phyloP scores from a whole-genome alignment of 805 yeast species.

The Metschnikowia shivogae region DNA sequence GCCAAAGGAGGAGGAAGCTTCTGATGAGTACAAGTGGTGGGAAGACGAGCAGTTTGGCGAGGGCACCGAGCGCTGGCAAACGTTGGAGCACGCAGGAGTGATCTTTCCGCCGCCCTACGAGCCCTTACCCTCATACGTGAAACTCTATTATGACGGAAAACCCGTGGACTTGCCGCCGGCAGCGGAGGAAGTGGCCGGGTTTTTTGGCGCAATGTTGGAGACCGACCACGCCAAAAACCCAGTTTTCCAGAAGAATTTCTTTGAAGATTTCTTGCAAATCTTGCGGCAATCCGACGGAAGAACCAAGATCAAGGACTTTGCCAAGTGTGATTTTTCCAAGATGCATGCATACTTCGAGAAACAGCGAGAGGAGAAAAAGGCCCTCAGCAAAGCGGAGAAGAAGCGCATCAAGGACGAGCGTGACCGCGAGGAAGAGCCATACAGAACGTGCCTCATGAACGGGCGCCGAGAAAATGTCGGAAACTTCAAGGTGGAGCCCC shows the following conservation, averaged over 20 bases:
- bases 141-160: slow-evolving; percentile 68
- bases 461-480: slow-evolving; percentile 92
- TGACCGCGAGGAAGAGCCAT: slow-evolving; percentile 75
- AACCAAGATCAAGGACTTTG: slow-evolving; percentile 46
- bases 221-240: slow-evolving; percentile 88
- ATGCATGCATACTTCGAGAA: slow-evolving; percentile 70
- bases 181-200: slow-evolving; percentile 97
- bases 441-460: slow-evolving; percentile 72
- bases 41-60: slow-evolving; percentile 63
- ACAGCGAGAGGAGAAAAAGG: slow-evolving; percentile 68
- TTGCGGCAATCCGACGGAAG: slow-evolving; percentile 61
- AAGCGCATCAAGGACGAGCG: slow-evolving; percentile 66
- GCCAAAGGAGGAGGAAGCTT: slow-evolving; percentile 13
- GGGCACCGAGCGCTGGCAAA: slow-evolving; percentile 80
- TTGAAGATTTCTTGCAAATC: slow-evolving; percentile 68
- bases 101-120: slow-evolving; percentile 90
- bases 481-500: slow-evolving; percentile 92
- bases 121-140: slow-evolving; percentile 75
- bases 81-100: slow-evolving; percentile 85
- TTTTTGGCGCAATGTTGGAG: slow-evolving; percentile 82
- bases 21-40: slow-evolving; percentile 77
- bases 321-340: slow-evolving; percentile 70
- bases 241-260: slow-evolving; percentile 81
- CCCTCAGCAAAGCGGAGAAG: slow-evolving; percentile 68
- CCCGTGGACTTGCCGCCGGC: slow-evolving; percentile 70